phyloP scores from a whole-genome alignment of 2,329 filamentous ascomycete species.

The Colletotrichum magnum region DNA sequence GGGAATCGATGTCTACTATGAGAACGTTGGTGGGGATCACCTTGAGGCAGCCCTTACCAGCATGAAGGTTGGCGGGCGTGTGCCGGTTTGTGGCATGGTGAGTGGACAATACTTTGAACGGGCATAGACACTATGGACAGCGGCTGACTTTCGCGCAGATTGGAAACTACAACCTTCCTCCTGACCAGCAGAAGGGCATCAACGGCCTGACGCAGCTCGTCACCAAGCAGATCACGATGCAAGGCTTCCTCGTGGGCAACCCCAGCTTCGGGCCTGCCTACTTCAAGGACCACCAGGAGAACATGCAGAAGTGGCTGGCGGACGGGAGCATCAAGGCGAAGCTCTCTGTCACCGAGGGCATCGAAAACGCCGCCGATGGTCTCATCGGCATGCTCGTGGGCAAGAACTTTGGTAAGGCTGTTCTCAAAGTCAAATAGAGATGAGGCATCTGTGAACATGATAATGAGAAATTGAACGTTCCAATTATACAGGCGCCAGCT shows the following conservation, averaged over 20 bases:
- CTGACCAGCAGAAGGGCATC: slow-evolving; percentile 72
- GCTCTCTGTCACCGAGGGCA: slow-evolving; percentile 78
- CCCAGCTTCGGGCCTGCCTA: slow-evolving; percentile 77
- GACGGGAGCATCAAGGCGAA: slow-evolving; percentile 83
- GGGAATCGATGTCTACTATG: slow-evolving; percentile 80
- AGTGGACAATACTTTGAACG: slow-evolving; percentile 42
- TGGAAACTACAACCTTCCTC: slow-evolving; percentile 77
- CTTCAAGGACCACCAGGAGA: slow-evolving; percentile 79
- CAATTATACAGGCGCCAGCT: neutral
- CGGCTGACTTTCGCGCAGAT: slow-evolving; percentile 57
- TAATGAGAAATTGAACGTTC: neutral
- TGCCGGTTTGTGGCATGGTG: slow-evolving; percentile 77
- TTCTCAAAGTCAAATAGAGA: slow-evolving; percentile 69
- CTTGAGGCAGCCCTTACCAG: slow-evolving; percentile 60
- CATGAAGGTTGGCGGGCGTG: slow-evolving; percentile 75
- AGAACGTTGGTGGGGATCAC: slow-evolving; percentile 68
- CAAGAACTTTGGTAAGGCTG: slow-evolving; percentile 89
- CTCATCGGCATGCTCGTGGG: slow-evolving; percentile 82
- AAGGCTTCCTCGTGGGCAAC: slow-evolving; percentile 85
- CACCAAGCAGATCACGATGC: slow-evolving; percentile 76
- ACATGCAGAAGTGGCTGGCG: slow-evolving; percentile 82
- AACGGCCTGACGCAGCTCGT: slow-evolving; percentile 76
- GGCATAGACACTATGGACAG: too few relatives aligned
- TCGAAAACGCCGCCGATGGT: slow-evolving; percentile 82
- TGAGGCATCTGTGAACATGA: neutral